Evolutionary conservation across 2,329 filamentous ascomycete genomes (phyloP), one percentile per base, ranked within the genome.

Genomic region (Paracoccidioides lutzii): DNA sequence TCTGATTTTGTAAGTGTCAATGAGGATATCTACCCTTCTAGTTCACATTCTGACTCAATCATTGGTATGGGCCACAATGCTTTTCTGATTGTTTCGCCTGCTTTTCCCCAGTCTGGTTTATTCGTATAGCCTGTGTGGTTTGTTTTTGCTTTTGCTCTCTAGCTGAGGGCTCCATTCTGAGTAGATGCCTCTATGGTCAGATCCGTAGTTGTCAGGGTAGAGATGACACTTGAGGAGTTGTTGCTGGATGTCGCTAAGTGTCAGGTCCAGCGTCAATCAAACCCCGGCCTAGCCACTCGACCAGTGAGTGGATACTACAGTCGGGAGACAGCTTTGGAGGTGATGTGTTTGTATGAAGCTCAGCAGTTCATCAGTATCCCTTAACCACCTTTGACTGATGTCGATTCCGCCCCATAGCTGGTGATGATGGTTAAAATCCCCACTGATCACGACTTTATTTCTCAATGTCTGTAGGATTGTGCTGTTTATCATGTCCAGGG

Each of bases 141-240:
- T 60, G 1, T 41, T 32, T 38, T 35, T 53, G 43, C n/a, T 55
- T 37, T n/a, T 53, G 5, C 12, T 4, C 8, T 28, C 15, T 28
- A 55, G 10, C 30, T 52, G 41, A 1, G 63, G 58, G 32, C 52
- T 48, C 58, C 54, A 63, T 55, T 64, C 54, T 3, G 62, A 63
- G 55, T 64, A 63, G 7, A 51, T 65, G 14, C 51, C 58, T 4
- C 55, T 54, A 44, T 65, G 55, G 56, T 63, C 59, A 1, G 59
- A 64, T 28, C 63, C 53, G 38, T 65, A 64, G 55, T 63, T 60
- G 12, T 64, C 59, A 32, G 60, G 56, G 54, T 66, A 63, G 1
- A 64, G 59, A 5, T 62, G 57, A 51, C 54, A 66, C 44, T 61
- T 63, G 3, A 64, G 42, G 10, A 66, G 55, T 8, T 22, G 28